Evolutionary conservation across 2,329 filamentous ascomycete species (phyloP).

Genomic region (Colletotrichum tabaci): DNA sequence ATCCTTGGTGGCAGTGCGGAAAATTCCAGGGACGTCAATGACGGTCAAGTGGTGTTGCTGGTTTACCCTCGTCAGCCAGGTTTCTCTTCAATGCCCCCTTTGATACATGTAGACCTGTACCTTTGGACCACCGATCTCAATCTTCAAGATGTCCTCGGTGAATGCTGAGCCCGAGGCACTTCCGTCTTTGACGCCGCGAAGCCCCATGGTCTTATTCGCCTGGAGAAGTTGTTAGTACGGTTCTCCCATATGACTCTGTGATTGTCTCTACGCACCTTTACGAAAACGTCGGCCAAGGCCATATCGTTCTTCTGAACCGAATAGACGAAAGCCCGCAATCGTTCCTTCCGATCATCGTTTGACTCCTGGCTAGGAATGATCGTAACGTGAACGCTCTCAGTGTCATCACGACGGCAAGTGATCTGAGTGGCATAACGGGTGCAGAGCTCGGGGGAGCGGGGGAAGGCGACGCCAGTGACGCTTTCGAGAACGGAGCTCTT

Average conservation of each 20-base stretch:
- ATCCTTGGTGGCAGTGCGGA: slow-evolving; percentile 53
- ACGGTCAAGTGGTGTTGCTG: slow-evolving; percentile 64
- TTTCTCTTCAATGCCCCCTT: not conserved
- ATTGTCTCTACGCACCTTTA: slow-evolving; percentile 50
- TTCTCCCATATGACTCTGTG: not conserved
- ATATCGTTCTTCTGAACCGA: slow-evolving; percentile 46
- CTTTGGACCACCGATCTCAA: slow-evolving; percentile 61
- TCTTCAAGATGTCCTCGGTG: slow-evolving; percentile 62
- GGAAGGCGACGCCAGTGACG: slow-evolving; percentile 64
- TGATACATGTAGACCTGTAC: slow-evolving; percentile 45
- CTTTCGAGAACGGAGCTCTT: slow-evolving; percentile 88
- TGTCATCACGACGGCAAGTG: slow-evolving; percentile 55
- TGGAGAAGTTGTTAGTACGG: slow-evolving; percentile 23
- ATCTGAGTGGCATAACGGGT: slow-evolving; percentile 67
- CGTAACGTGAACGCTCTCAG: slow-evolving; percentile 54
- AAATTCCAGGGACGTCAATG: slow-evolving; percentile 70
- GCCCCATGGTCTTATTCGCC: slow-evolving; percentile 62
- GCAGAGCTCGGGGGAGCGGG: slow-evolving; percentile 59
- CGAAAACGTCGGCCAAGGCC: slow-evolving; percentile 56
- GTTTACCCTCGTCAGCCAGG: not conserved
- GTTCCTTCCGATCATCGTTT: slow-evolving; percentile 31
- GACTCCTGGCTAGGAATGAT: slow-evolving; percentile 56
- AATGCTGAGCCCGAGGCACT: slow-evolving; percentile 52
- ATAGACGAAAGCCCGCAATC: slow-evolving; percentile 48
- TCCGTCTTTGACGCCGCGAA: slow-evolving; percentile 47